Conservation (phyloP, 345 rosid species). For the Sonneratia alba region DNA sequence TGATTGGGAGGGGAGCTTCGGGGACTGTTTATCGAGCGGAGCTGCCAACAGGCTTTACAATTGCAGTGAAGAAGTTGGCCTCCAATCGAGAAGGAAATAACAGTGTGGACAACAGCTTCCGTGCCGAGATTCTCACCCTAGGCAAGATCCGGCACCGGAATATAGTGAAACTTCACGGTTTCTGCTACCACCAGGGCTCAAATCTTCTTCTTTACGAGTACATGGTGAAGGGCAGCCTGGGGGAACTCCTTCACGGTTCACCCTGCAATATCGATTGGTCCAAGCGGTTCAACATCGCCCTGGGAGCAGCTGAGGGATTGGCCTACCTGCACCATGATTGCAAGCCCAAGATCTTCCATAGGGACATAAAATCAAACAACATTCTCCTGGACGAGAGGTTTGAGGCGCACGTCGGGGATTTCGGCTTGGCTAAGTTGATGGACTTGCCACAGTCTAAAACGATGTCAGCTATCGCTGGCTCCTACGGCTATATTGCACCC, state of each 20-base stretch:
- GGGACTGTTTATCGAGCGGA: slow-evolving; percentile 82
- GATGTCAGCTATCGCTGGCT: slow-evolving; percentile 92
- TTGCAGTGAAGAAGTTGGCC: slow-evolving; percentile 80
- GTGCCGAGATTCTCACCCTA: slow-evolving; percentile 68
- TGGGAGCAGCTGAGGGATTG: slow-evolving; percentile 78
- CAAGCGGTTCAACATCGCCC: slow-evolving; percentile 63
- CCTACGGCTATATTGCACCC: slow-evolving; percentile 97
- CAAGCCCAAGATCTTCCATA: slow-evolving; percentile 79
- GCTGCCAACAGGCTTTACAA: slow-evolving; percentile 41
- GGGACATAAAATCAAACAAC: slow-evolving; percentile 81
- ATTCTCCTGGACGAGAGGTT: slow-evolving; percentile 67
- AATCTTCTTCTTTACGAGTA: slow-evolving; percentile 72
- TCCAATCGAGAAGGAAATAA: slow-evolving; percentile 73
- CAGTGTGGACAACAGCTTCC: slow-evolving; percentile 61
- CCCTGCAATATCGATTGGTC: slow-evolving; percentile 56
- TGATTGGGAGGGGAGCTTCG: slow-evolving; percentile 82
- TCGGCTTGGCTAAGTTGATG: slow-evolving; percentile 81
- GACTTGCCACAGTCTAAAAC: slow-evolving; percentile 89
- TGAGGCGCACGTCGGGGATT: slow-evolving; percentile 92
- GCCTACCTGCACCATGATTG: slow-evolving; percentile 88
- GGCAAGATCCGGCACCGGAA: slow-evolving; percentile 83
- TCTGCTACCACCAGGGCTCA: slow-evolving; percentile 75
- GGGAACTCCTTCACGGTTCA: slow-evolving; percentile 60
- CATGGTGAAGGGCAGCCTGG: slow-evolving; percentile 55
- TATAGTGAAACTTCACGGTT: slow-evolving; percentile 89